phyloP scores from a whole-genome alignment of 169 alveolate genomes.

The Theileria sp. region DNA sequence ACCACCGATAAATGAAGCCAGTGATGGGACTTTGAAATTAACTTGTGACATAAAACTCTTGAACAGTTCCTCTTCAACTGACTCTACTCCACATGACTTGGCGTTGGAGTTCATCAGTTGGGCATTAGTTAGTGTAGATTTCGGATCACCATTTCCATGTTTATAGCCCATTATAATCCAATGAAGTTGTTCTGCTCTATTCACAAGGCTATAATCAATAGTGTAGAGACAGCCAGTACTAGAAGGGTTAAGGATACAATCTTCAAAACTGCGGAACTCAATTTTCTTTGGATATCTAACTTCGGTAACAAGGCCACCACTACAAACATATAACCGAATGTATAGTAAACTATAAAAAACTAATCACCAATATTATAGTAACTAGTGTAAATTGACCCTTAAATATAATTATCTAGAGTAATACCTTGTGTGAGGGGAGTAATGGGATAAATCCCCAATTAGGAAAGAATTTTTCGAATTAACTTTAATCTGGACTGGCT shows the following conservation, averaged over 20 bases:
- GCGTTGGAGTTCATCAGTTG: constrained; percentile 56
- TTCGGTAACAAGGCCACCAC: constrained; percentile 78
- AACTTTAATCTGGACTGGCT: constrained; percentile 86
- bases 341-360: not conserved
- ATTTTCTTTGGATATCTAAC: constrained; percentile 86
- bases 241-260: constrained; percentile 80
- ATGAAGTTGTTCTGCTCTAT: constrained; percentile 94
- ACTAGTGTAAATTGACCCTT: not conserved
- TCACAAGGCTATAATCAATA: constrained; percentile 92
- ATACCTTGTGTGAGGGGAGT: constrained; percentile 65
- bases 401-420: constrained; percentile 28
- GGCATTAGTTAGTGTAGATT: constrained; percentile 43
- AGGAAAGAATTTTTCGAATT: constrained; percentile 86
- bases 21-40: constrained; percentile 86
- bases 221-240: constrained; percentile 76
- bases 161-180: constrained; percentile 82
- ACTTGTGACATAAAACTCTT: constrained; percentile 80
- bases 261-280: constrained; percentile 80
- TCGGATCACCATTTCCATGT: constrained; percentile 47
- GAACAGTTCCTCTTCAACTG: constrained; percentile 81
- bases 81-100: constrained; percentile 77
- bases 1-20: constrained; percentile 97
- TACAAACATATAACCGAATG: not conserved
- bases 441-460: constrained; percentile 86
- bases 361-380: too few species aligned